These are phyloP conservation scores for Lotus japonicus DNA, from an alignment of 306 rosid genomes.

Conservation along the genomic window DNA sequence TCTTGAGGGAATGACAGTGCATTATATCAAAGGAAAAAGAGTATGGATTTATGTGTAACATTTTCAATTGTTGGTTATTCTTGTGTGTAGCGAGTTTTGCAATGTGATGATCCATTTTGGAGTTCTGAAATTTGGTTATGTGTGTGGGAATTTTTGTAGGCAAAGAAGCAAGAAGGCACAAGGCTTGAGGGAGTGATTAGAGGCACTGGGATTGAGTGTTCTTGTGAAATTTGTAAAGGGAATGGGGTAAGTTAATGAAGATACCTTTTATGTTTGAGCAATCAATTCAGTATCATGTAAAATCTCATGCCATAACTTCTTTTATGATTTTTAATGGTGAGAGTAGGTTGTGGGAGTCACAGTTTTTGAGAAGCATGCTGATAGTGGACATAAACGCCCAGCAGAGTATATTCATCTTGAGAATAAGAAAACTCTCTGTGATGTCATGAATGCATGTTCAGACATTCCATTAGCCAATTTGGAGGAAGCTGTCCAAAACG, in stretches of 20 bases:
- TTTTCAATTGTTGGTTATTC: not conserved
- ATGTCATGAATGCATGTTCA: constrained; percentile 43
- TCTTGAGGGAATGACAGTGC: constrained; percentile 63
- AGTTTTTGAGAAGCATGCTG: constrained; percentile 69
- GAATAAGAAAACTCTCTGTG: constrained; percentile 53
- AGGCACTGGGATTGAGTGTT: constrained; percentile 47
- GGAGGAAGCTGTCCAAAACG: constrained; percentile 42
- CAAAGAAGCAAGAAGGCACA: too few relatives aligned
- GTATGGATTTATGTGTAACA: constrained; percentile 21
- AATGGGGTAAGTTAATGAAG: constrained; percentile 38
- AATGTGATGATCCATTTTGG: not conserved
- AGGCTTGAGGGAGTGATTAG: constrained; percentile 53
- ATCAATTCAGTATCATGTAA: too few relatives aligned
- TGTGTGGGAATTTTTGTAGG: constrained; percentile 34
- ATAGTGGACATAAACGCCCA: constrained; percentile 68
- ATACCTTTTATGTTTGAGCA: not conserved
- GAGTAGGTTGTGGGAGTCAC: constrained; percentile 57
- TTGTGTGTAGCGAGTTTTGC: not conserved
- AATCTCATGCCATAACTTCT: not conserved
- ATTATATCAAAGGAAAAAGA: constrained; percentile 47
- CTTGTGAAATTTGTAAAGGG: constrained; percentile 49
- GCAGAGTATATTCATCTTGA: constrained; percentile 53
- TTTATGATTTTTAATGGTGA: not conserved
- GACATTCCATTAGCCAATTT: constrained; percentile 25
- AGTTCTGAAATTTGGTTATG: not conserved